Base-by-base conservation (phyloP, 352 stramenopile genomes). In the Pythium aristosporum region DNA sequence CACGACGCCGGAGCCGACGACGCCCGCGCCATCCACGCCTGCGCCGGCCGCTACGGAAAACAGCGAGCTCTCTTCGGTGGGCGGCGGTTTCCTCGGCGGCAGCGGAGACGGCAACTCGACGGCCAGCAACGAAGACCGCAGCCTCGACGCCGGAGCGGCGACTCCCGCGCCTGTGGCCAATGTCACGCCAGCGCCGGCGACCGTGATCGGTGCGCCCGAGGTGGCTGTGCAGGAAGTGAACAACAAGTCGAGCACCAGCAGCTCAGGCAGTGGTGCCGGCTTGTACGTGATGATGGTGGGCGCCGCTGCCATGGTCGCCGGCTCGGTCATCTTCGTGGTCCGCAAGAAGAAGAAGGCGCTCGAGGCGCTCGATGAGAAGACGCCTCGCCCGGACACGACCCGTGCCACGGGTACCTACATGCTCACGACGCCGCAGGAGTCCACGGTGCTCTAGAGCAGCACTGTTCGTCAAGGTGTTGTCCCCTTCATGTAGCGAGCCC, bases 321-420 rank as follows among this genome's bases (percentile, higher is more conserved):
- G 52, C 6, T 73, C 65, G 0, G 79, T 72, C 28, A 87, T 91
- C 65, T 68, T 91, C 12, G 79, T 78, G 0, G 58, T 88, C 39
- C 81, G 82, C 57, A 80, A 83, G 76, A 91, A 91, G 74, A 88
- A 91, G 75, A 54, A 72, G 37, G 25, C 63, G 41, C 62, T 91
- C 9, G 82, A 91, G 30, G 76, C 74, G 25, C 59, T 87, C 20
- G 80, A 91, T 51, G 69, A 63, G 43, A 89, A 91, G 75, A 86
- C 73, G 30, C 56, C 82, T 15, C 65, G 53, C 8, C 70, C 69
- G 1, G 69, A 64, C 23, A 79, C 60, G 28, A 66, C 68, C 5
- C 54, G 67, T 15, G 61, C 72, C 1, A 50, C 63, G 20, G 47
- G 32, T 32, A 61, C 77, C 42, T 67, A 77, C 44, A 76, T 72